A percentile compares a stretch with the other conserved stretches of the same genome.
Conservation (phyloP, 2,329 filamentous ascomycete species). For the Penicillium sp. region DNA sequence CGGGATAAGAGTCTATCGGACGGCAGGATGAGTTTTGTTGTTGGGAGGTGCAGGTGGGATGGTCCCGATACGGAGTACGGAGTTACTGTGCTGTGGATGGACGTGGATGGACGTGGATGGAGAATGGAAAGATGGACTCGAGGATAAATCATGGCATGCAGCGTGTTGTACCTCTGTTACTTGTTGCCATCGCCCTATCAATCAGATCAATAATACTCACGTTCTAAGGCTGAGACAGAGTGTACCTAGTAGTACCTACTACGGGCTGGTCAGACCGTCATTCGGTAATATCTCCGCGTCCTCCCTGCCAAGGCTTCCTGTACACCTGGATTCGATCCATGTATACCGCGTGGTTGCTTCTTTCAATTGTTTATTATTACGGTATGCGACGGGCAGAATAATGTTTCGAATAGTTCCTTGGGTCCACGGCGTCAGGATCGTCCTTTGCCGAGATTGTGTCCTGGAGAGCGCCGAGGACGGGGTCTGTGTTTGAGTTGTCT, state of each 20-base stretch:
- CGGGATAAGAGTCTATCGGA: background rate
- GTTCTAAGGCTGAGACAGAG: too few relatives aligned
- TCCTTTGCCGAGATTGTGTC: background rate
- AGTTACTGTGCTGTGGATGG: background rate
- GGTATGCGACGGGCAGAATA: slow-evolving; percentile 7
- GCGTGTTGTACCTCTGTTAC: background rate
- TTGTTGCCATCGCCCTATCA: background rate
- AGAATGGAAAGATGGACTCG: background rate
- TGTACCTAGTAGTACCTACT: too few relatives aligned
- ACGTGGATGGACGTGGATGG: background rate
- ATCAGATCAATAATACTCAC: background rate
- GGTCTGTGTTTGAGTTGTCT: too few relatives aligned
- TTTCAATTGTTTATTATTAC: background rate
- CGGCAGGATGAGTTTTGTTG: background rate
- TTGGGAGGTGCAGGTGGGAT: background rate
- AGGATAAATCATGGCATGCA: background rate
- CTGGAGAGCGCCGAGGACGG: background rate
- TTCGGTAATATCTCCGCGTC: background rate
- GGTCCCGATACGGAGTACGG: background rate
- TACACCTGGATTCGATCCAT: background rate
- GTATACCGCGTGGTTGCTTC: background rate
- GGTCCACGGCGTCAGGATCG: slow-evolving; percentile 8
- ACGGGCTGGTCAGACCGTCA: too few relatives aligned
- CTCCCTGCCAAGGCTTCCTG: too few relatives aligned
- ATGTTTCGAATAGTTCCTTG: slow-evolving; percentile 2